Evolutionary conservation across 2,329 filamentous ascomycete species (phyloP).

Genomic region (Microdochium nivale): DNA sequence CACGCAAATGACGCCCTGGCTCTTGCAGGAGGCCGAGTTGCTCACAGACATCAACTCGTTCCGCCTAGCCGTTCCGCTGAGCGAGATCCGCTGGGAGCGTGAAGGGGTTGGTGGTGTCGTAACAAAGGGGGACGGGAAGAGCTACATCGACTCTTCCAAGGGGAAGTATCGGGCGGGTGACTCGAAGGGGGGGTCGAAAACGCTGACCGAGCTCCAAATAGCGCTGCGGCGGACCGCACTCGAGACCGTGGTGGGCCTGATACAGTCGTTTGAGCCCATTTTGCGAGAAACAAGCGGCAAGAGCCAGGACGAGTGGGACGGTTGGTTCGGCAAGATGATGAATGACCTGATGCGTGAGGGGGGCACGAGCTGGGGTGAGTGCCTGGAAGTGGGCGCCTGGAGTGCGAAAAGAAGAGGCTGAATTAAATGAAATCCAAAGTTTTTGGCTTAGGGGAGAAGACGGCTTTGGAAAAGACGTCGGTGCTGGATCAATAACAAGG

Average conservation of each 20-base stretch:
- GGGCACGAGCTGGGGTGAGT: constrained; percentile 76
- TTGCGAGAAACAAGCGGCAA: constrained; percentile 77
- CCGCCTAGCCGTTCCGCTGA: constrained; percentile 77
- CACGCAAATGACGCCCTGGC: constrained; percentile 63
- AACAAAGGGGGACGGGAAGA: constrained; percentile 47
- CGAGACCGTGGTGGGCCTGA: constrained; percentile 70
- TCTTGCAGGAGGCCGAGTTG: constrained; percentile 71
- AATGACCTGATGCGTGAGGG: constrained; percentile 71
- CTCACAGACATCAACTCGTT: constrained; percentile 63
- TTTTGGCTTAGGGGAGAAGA: neutral
- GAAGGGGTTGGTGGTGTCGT: constrained; percentile 59
- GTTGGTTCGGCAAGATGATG: constrained; percentile 84
- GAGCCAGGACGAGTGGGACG: constrained; percentile 85
- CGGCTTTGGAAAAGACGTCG: too few relatives aligned
- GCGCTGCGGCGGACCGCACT: constrained; percentile 74
- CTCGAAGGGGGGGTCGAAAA: constrained; percentile 31
- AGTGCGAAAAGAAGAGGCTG: constrained; percentile 64
- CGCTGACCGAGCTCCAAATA: constrained; percentile 58
- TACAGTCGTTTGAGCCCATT: constrained; percentile 76
- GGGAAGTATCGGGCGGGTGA: constrained; percentile 33
- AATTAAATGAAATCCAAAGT: neutral
- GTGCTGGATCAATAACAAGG: too few relatives aligned
- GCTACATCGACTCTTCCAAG: constrained; percentile 46
- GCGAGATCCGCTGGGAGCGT: constrained; percentile 79
- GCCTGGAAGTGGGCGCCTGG: constrained; percentile 79